Conservation (phyloP, 495 filamentous ascomycete species). For the Aspergillus baeticus region DNA sequence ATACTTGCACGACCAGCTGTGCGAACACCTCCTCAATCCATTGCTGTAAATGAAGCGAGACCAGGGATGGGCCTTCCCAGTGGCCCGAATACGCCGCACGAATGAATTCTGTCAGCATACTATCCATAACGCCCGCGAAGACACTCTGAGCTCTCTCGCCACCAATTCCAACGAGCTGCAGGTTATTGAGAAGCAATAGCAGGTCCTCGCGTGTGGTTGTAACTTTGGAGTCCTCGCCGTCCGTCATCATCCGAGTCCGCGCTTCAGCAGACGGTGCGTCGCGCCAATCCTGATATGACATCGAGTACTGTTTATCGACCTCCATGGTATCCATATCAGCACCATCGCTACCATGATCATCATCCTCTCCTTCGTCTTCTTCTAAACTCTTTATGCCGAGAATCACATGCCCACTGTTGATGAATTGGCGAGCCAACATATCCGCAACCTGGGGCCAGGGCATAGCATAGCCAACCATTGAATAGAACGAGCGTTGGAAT, state of each 20-base stretch:
- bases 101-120: conserved; percentile 66
- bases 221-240: conserved; percentile 33
- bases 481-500: conserved; percentile 61
- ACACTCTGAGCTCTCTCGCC: conserved; percentile 72
- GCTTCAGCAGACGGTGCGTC: conserved; percentile 26
- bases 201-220: conserved; percentile 51
- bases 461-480: conserved; percentile 64
- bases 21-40: conserved; percentile 75
- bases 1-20: conserved; percentile 62
- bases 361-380: conserved; percentile 20
- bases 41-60: conserved; percentile 55
- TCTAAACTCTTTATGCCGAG: conserved; percentile 51
- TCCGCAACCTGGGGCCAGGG: conserved; percentile 49
- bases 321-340: conserved; percentile 36
- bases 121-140: conserved; percentile 73
- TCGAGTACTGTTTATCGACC: conserved; percentile 35
- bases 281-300: conserved; percentile 41
- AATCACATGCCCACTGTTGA: conserved; percentile 51
- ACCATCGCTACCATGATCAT: too few relatives aligned
- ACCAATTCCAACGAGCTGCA: conserved; percentile 71
- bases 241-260: conserved; percentile 35
- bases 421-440: conserved; percentile 53
- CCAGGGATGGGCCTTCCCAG: conserved; percentile 58
- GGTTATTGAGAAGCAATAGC: conserved; percentile 54
- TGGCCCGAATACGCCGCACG: conserved; percentile 55